Evolutionary conservation across 768 basidiomycete genomes (phyloP).

Genomic region (Hygrocybe punicea): DNA sequence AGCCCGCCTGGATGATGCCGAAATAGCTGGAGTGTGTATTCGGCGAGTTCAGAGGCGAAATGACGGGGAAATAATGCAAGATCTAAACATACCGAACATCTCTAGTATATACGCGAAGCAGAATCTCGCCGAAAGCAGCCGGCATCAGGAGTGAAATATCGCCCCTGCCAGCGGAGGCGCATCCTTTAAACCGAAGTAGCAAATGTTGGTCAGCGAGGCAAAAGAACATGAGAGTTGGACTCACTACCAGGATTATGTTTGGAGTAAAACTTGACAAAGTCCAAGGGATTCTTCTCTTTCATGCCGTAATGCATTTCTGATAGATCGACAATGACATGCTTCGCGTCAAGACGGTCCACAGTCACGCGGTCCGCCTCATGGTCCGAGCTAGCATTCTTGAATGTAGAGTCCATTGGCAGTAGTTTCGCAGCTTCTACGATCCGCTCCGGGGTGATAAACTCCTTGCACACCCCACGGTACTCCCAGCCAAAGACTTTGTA

Average conservation of each 20-base stretch:
- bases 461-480: slow-evolving; percentile 32
- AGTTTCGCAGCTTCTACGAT: slow-evolving; percentile 45
- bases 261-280: slow-evolving; percentile 69
- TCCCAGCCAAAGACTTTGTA: slow-evolving; percentile 51
- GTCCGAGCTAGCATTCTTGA: slow-evolving; percentile 17
- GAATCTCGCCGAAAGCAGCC: slow-evolving; percentile 60
- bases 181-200: slow-evolving; percentile 31
- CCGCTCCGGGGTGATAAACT: slow-evolving; percentile 38
- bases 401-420: slow-evolving; percentile 18
- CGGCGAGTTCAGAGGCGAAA: background rate
- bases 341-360: too few species aligned
- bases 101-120: slow-evolving; percentile 56
- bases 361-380: slow-evolving; percentile 10
- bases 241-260: slow-evolving; percentile 59
- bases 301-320: slow-evolving; percentile 72
- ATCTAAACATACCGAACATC: slow-evolving; percentile 26
- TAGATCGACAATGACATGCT: too few species aligned
- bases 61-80: too few species aligned
- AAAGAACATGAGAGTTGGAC: slow-evolving; percentile 11
- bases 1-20: slow-evolving; percentile 67
- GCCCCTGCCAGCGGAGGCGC: slow-evolving; percentile 45
- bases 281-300: slow-evolving; percentile 64
- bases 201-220: background rate
- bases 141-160: slow-evolving; percentile 69
- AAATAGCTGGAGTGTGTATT: slow-evolving; percentile 39